Evolutionary conservation across 1,284 basidiomycete species (phyloP).

Genomic region (Laetiporus sulphureus): DNA sequence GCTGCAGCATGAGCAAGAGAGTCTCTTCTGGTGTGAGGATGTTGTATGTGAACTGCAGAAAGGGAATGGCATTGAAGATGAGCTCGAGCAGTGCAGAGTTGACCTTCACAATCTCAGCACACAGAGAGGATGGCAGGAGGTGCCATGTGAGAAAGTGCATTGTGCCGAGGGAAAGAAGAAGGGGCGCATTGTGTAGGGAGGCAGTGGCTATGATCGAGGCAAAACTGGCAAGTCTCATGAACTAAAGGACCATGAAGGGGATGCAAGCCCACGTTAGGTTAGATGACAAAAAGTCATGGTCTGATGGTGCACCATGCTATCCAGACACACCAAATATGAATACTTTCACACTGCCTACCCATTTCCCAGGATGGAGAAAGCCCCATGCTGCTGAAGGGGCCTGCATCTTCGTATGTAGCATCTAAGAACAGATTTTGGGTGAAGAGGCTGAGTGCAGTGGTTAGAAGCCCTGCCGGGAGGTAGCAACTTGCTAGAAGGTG

Average conservation of each 20-base stretch:
- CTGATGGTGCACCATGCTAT: constrained; percentile 24
- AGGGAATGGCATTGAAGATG: constrained; percentile 32
- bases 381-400: constrained; percentile 4
- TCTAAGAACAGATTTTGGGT: not conserved
- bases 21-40: constrained; percentile 21
- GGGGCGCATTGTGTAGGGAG: constrained; percentile 34
- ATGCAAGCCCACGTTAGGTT: too few species aligned
- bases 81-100: constrained; percentile 22
- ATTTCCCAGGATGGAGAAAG: constrained; percentile 14
- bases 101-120: constrained; percentile 18
- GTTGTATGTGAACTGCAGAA: constrained; percentile 16
- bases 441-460: constrained; percentile 4
- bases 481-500: constrained; percentile 5
- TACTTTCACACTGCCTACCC: constrained; percentile 20
- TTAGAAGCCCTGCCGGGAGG: constrained; percentile 9
- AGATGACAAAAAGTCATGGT: too few species aligned
- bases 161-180: constrained; percentile 46
- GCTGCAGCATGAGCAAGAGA: constrained; percentile 11
- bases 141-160: constrained; percentile 44
- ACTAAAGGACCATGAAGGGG: constrained; percentile 38
- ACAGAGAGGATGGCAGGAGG: constrained; percentile 18
- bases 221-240: constrained; percentile 47
- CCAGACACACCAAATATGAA: constrained; percentile 31
- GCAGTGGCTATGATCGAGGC: constrained; percentile 47
- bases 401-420: too few species aligned